Conservation (phyloP, 345 rosid genomes). For the Citropsis articulata region DNA sequence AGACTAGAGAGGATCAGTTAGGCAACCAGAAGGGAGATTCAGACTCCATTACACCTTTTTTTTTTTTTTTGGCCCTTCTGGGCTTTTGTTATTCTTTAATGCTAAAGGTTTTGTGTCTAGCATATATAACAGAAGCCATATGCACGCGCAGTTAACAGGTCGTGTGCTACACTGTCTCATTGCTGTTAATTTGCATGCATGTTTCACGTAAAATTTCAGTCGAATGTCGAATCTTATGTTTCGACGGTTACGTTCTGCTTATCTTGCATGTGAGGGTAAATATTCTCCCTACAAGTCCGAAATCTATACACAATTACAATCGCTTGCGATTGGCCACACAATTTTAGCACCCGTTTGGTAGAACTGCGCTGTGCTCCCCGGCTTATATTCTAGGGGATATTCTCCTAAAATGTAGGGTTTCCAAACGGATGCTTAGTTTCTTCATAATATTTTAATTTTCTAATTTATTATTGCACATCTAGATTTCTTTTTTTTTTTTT, state of each 20-base stretch:
- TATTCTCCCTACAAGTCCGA: neutral
- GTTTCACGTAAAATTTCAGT: conserved; percentile 13
- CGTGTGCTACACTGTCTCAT: conserved; percentile 19
- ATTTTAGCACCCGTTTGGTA: no score
- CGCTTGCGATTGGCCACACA: neutral
- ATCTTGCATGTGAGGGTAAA: conserved; percentile 7
- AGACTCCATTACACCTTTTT: neutral
- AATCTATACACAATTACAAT: neutral
- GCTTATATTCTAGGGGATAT: no score
- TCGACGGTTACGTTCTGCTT: neutral
- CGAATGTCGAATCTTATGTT: neutral
- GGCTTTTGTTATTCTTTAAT: neutral
- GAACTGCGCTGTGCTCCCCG: no score
- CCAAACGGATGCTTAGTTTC: no score
- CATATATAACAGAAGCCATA: no score
- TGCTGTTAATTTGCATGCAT: conserved; percentile 21
- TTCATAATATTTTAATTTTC: neutral
- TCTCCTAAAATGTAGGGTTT: no score
- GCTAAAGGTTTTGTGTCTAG: neutral
- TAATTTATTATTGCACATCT: neutral
- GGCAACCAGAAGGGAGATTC: neutral
- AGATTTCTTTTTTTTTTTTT: no score
- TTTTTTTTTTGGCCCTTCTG: no score
- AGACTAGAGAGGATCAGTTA: conserved; percentile 2
- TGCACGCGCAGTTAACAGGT: conserved; percentile 10